Evolutionary conservation across 139 green algal species (phyloP).

Genomic region (Auxenochlorella pyrenoidosa): DNA sequence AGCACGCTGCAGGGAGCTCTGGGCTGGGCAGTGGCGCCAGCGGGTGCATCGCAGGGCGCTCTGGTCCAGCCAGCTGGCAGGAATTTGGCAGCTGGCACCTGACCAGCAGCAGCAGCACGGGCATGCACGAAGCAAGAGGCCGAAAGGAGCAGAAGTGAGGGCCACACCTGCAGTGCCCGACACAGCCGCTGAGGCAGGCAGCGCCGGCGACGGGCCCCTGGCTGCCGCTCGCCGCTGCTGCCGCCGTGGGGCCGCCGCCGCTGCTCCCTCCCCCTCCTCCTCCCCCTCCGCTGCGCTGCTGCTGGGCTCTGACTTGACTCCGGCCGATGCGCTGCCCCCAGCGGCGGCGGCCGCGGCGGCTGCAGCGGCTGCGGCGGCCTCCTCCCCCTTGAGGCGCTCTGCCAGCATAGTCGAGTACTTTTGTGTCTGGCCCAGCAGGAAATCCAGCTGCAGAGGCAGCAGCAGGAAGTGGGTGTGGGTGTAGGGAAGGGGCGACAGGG

Average conservation of each 20-base stretch:
- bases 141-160: neutral
- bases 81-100: too few species aligned
- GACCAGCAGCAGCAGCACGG: neutral
- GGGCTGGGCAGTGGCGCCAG: too few species aligned
- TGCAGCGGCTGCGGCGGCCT: neutral
- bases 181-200: constrained; percentile 24
- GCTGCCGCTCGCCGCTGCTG: neutral
- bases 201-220: neutral
- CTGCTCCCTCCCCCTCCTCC: neutral
- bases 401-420: constrained; percentile 89
- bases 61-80: too few species aligned
- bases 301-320: neutral
- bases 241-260: neutral
- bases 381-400: constrained; percentile 63
- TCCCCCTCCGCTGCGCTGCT: neutral
- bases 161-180: constrained; percentile 26
- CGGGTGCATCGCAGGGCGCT: too few species aligned
- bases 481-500: too few species aligned
- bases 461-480: too few species aligned
- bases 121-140: too few species aligned
- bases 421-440: constrained; percentile 96
- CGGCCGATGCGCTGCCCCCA: neutral
- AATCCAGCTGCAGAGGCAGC: constrained; percentile 77
- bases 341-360: neutral
- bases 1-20: too few species aligned